phyloP scores from a whole-genome alignment of 768 basidiomycete genomes.

The Psilocybe azurescens region DNA sequence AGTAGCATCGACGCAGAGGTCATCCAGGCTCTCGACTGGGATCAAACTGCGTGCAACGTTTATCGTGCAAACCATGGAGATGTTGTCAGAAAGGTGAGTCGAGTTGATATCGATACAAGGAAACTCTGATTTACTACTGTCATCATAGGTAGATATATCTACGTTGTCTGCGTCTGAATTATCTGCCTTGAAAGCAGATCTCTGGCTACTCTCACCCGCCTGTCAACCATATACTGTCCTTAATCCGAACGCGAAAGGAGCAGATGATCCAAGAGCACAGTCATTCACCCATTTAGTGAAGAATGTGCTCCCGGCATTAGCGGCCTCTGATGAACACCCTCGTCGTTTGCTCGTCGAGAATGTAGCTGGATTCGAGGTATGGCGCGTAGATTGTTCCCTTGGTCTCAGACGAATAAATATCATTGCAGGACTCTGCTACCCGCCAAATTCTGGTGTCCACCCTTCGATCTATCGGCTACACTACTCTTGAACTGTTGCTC shows the following conservation, averaged over 20 bases:
- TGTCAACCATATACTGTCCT: slow-evolving; percentile 87
- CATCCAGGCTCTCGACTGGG: slow-evolving; percentile 83
- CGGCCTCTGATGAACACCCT: slow-evolving; percentile 50
- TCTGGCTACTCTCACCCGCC: slow-evolving; percentile 84
- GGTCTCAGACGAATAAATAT: slow-evolving; percentile 2
- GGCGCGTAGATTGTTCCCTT: slow-evolving; percentile 8
- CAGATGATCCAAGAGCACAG: slow-evolving; percentile 72
- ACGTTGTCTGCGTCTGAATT: slow-evolving; percentile 55
- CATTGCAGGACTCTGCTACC: slow-evolving; percentile 64
- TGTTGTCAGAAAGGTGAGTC: slow-evolving; percentile 54
- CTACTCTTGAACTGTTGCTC: slow-evolving; percentile 63
- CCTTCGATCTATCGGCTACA: slow-evolving; percentile 61
- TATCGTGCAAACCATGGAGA: slow-evolving; percentile 67
- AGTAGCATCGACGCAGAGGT: slow-evolving; percentile 52
- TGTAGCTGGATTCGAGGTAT: slow-evolving; percentile 84
- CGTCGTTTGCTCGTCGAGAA: slow-evolving; percentile 74
- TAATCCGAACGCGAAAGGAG: slow-evolving; percentile 74
- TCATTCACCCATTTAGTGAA: slow-evolving; percentile 78
- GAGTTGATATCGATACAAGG: slow-evolving; percentile 7
- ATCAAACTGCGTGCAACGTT: slow-evolving; percentile 73
- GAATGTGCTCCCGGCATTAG: slow-evolving; percentile 64
- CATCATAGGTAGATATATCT: slow-evolving; percentile 61
- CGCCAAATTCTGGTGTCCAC: slow-evolving; percentile 57
- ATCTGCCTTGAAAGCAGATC: slow-evolving; percentile 50
- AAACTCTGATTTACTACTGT: background rate